These are phyloP conservation scores for Glycine soja DNA, from an alignment of 306 rosid genomes.

Conservation along the genomic window DNA sequence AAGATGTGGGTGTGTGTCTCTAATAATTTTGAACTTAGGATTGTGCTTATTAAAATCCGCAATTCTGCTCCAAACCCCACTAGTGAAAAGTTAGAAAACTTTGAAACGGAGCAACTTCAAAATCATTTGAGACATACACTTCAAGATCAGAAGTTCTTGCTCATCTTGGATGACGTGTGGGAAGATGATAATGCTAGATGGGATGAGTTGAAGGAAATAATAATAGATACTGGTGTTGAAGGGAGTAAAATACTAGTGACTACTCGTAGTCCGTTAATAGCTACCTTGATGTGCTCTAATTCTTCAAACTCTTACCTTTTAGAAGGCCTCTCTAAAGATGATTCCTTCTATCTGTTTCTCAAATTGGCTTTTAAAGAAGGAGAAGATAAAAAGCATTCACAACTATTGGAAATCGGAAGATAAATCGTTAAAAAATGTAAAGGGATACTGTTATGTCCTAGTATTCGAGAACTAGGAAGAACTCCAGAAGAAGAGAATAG, in stretches of 20 bases:
- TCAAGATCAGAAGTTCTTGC: neutral
- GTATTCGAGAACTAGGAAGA: too few species aligned
- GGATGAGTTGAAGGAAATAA: neutral
- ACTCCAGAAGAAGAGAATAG: too few species aligned
- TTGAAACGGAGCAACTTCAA: neutral
- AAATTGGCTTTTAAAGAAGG: constrained; percentile 48
- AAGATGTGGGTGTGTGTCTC: neutral
- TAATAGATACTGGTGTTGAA: neutral
- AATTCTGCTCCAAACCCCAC: neutral
- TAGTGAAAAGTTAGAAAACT: neutral
- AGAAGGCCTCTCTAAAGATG: neutral
- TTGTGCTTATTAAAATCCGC: neutral
- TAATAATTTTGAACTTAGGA: neutral
- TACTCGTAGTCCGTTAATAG: neutral
- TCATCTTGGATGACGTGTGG: neutral
- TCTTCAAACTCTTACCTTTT: neutral
- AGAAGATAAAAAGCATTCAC: neutral
- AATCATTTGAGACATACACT: neutral
- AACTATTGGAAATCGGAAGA: neutral
- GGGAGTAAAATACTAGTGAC: neutral
- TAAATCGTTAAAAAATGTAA: neutral
- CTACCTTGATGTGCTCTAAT: neutral
- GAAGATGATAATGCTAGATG: neutral
- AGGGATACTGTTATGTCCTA: neutral
- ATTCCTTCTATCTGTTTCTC: constrained; percentile 34